Evolutionary conservation across 2,329 filamentous ascomycete species (phyloP).

Genomic region (Cladophialophora exuberans): DNA sequence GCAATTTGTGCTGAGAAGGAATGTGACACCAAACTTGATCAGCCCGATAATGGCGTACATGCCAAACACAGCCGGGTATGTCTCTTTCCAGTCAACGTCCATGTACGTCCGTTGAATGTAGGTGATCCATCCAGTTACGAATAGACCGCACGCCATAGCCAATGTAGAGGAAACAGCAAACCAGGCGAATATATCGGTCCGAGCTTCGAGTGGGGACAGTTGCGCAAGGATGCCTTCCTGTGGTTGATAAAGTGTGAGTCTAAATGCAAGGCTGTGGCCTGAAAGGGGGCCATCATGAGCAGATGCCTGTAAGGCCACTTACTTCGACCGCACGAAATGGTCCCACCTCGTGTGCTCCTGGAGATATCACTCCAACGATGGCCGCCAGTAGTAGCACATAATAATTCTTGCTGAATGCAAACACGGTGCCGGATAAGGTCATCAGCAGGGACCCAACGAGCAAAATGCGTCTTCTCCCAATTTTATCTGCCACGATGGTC

Average conservation of each 20-base stretch:
- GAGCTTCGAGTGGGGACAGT: conserved; percentile 57
- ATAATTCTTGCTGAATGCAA: conserved; percentile 60
- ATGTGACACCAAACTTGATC: conserved; percentile 13
- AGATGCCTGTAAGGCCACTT: conserved; percentile 41
- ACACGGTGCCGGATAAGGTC: conserved; percentile 58
- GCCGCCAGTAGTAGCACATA: conserved; percentile 64
- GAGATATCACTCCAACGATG: conserved; percentile 62
- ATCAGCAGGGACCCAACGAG: conserved; percentile 59
- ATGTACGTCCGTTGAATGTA: conserved; percentile 40
- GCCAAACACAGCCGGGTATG: conserved; percentile 17
- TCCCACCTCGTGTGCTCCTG: conserved; percentile 67
- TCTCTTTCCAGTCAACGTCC: conserved; percentile 25
- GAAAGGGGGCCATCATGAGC: background rate
- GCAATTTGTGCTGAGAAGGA: conserved; percentile 14
- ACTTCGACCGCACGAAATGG: conserved; percentile 70
- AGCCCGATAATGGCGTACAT: conserved; percentile 15
- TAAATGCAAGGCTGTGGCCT: background rate
- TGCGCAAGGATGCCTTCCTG: conserved; percentile 56
- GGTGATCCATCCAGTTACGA: conserved; percentile 49
- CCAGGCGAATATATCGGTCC: conserved; percentile 68
- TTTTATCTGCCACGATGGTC: conserved; percentile 62
- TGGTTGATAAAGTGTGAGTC: background rate
- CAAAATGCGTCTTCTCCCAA: conserved; percentile 61
- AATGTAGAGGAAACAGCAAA: conserved; percentile 59
- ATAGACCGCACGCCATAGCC: conserved; percentile 62